phyloP scores from a whole-genome alignment of 345 rosid genomes.

The Schrenkiella parvula region DNA sequence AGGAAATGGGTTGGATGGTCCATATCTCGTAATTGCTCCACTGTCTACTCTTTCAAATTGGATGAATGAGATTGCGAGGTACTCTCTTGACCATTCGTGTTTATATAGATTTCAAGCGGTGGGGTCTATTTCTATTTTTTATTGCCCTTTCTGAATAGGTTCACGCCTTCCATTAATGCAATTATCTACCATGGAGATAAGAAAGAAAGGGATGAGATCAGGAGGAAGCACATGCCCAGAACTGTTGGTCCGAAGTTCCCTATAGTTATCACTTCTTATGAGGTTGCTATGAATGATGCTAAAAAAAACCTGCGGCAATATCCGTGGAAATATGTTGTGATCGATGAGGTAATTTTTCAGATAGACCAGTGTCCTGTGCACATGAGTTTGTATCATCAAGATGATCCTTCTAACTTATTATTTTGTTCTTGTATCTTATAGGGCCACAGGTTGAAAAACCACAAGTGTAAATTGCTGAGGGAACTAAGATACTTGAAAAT shows the following conservation, averaged over 20 bases:
- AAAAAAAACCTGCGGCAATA: constrained; percentile 58
- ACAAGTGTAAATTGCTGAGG: constrained; percentile 70
- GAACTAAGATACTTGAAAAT: constrained; percentile 49
- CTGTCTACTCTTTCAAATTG: constrained; percentile 95
- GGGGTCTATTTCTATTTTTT: neutral
- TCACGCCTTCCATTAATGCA: constrained; percentile 65
- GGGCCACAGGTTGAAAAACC: constrained; percentile 97
- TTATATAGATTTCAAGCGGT: neutral
- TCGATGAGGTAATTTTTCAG: constrained; percentile 72
- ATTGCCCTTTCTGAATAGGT: constrained; percentile 42
- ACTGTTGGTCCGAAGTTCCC: constrained; percentile 77
- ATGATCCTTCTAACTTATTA: neutral
- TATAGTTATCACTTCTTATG: constrained; percentile 82
- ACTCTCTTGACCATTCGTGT: neutral
- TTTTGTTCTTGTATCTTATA: constrained; percentile 23
- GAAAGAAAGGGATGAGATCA: constrained; percentile 59
- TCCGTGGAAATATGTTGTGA: constrained; percentile 85
- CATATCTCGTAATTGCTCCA: constrained; percentile 93
- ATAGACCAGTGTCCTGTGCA: neutral
- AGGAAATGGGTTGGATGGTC: constrained; percentile 85
- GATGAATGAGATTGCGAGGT: constrained; percentile 85
- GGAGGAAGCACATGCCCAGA: constrained; percentile 70
- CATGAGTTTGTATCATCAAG: neutral
- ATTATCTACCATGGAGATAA: constrained; percentile 79
- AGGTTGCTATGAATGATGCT: constrained; percentile 80